Evolutionary conservation across 2,329 filamentous ascomycete species (phyloP), one percentile per base, ranked within the genome.

Genomic region (Chaetomiaceae sp.): DNA sequence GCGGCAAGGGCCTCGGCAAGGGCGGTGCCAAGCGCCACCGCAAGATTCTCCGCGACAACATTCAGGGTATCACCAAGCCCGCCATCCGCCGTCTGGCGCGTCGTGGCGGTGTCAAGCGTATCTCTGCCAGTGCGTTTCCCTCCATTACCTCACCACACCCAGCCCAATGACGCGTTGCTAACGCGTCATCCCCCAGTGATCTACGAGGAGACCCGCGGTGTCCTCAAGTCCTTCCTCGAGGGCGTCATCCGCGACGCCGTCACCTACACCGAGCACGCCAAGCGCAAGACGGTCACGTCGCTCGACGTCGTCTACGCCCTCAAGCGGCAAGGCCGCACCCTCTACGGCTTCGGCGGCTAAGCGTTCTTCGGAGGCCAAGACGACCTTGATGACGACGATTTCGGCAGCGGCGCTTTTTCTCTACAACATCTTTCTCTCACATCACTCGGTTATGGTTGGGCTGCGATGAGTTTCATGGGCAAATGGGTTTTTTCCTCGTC

Each of bases 41-140:
- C 71, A 96, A 96, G 89, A 96, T 96, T 82, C 84, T 96, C 76
- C 90, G 91, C 78, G 91, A 96, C 88, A 96, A 96, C 88, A 96
- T 96, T 72, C 91, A 96, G 81, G 91, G 91, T 79, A 96, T 96
- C 73, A 96, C 91, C 71, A 96, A 96, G 88, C 91, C 91, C 68
- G 91, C 91, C 69, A 96, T 96, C 78, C 88, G 91, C 70, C 91
- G 91, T 95, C 91, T 96, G 74, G 91, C 91, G 64, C 91, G 91
- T 79, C 91, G 91, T 94, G 91, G 91, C 77, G 91, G 91, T 91
- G 91, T 96, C 83, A 96, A 96, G 89, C 91, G 91, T 95, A 96
- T 96, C 71, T 96, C 91, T 69, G 91, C 91, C 73, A 95, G 85
- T 89, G 83, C 73, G 81, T 79, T 54, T 12, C 40, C 2, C 6